Evolutionary conservation across 352 stramenopile species (phyloP), one percentile per base, ranked within the genome.

Genomic region (Phytopythium helicoides): DNA sequence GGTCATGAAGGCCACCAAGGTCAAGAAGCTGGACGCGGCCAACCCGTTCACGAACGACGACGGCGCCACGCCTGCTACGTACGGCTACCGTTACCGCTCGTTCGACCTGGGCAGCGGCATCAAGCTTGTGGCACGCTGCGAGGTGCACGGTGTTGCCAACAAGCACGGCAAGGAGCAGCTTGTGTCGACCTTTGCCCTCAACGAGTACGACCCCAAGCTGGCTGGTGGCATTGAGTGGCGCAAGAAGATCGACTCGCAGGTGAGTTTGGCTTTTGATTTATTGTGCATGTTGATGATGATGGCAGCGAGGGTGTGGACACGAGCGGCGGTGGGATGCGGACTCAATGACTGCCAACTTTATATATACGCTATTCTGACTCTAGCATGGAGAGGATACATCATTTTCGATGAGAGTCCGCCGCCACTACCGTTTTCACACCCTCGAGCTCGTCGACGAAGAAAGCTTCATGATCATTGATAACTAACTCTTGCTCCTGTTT

Each of bases 11-110:
- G 40, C 33, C 14, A 57, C 58, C 36, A 71, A 67, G 5, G 64
- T 58, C 16, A 72, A 67, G 62, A 94, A 93, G 66, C 86, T 87
- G 44, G 76, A 85, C 33, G 60, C 79, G 26, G 56, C 86, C 14
- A 97, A 98, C 73, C 95, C 96, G 41, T 99, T 99, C 69, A 97
- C 94, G 52, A 95, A 96, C 64, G 93, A 98, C 35, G 91, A 97
- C 41, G 67, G 65, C 22, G 82, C 97, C 19, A 89, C 89, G 54
- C 95, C 96, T 1, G 95, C 95, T 8, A 95, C 86, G 39, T 86
- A 97, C 18, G 96, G 91, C 36, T 99, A 99, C 79, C 94, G 96
- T 39, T 99, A 99, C 85, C 81, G 97, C 28, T 97, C 97, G 68
- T 99, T 98, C 59, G 73, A 96, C 42, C 66, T 99, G 15, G 92